Conservation (phyloP, 2,329 filamentous ascomycete species). For the Myriosclerotinia scirpicola region DNA sequence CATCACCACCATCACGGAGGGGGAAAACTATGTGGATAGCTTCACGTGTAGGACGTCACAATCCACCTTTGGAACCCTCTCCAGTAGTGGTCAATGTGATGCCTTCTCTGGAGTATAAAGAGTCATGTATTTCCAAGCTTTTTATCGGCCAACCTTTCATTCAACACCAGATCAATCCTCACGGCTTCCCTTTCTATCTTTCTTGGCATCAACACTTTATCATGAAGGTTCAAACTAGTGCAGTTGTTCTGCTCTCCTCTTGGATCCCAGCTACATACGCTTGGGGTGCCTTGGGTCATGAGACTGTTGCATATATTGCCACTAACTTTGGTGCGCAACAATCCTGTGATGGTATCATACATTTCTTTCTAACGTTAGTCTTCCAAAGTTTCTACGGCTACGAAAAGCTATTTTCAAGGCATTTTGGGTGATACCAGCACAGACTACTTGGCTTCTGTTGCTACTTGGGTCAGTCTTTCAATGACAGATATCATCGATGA, state of each 20-base stretch:
- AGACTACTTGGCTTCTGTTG: slow-evolving; percentile 62
- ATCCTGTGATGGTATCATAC: not conserved
- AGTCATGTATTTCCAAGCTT: slow-evolving; percentile 4
- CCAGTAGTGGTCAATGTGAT: not conserved
- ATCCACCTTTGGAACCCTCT: not conserved
- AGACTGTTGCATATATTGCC: slow-evolving; percentile 63
- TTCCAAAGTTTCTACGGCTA: slow-evolving; percentile 51
- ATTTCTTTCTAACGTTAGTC: not conserved
- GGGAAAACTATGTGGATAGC: slow-evolving; percentile 3
- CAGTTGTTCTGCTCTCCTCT: slow-evolving; percentile 27
- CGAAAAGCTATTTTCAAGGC: slow-evolving; percentile 57
- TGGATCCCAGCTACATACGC: slow-evolving; percentile 28
- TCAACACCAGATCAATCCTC: not conserved
- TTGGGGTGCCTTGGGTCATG: slow-evolving; percentile 57
- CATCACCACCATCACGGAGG: not conserved
- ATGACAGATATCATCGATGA: not conserved
- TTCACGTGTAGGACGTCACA: not conserved
- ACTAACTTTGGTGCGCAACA: slow-evolving; percentile 48
- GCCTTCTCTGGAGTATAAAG: slow-evolving; percentile 3
- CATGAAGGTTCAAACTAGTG: slow-evolving; percentile 22
- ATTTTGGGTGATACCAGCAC: slow-evolving; percentile 55
- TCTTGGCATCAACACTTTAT: slow-evolving; percentile 9
- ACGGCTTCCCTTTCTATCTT: not conserved
- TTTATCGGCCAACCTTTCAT: not conserved
- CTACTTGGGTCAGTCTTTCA: slow-evolving; percentile 51